Evolutionary conservation across 1,284 basidiomycete species (phyloP), one percentile per base, ranked within the genome.

Genomic region (Schizophyllum amplum): DNA sequence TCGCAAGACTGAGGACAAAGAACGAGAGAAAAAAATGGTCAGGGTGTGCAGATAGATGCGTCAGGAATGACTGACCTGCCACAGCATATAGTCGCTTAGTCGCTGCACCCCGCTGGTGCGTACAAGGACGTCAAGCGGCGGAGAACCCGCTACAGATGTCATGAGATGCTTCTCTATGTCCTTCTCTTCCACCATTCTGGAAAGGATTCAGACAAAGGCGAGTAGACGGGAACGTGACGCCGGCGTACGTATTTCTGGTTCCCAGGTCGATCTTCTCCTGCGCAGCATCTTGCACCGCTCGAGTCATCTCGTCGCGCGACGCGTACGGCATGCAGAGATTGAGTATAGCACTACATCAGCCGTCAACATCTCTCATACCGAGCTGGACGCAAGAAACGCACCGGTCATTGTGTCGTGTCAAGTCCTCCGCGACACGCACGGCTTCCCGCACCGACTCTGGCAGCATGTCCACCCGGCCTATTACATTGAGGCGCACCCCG

Each of bases 271-370:
- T 20, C 24, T 22, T 50, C 24, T 53, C 20, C 17, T 49, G 49
- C 24, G 17, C 75, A 13, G 80, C 78, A 0, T 73, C 73, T 61
- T 84, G 72, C 1, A 95, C 81, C 0, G 94, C 89, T 0, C 82
- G 80, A 4, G 90, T 81, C 13, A 99, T 96, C 72, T 99, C 97
- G 67, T 99, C 92, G 47, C 88, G 81, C 2, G 94, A 90, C 1
- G 92, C 81, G 67, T 99, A 99, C 0, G 97, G 91, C 76, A 96
- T 94, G 72, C 93, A 96, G 13, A 99, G 77, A 66, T 99, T 99
- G 50, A 99, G 77, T 33, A 95, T 88, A 0, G 92, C 88, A 47
- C 93, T 96, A 58, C 6, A 55, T 24, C 52, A 54, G 27, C 27
- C 48, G 26, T 25, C 51, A 47, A 56, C 6, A 49, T n/a, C 47